These are phyloP conservation scores for Rosa persica DNA, from an alignment of 306 rosid genomes.

Conservation along the genomic window DNA sequence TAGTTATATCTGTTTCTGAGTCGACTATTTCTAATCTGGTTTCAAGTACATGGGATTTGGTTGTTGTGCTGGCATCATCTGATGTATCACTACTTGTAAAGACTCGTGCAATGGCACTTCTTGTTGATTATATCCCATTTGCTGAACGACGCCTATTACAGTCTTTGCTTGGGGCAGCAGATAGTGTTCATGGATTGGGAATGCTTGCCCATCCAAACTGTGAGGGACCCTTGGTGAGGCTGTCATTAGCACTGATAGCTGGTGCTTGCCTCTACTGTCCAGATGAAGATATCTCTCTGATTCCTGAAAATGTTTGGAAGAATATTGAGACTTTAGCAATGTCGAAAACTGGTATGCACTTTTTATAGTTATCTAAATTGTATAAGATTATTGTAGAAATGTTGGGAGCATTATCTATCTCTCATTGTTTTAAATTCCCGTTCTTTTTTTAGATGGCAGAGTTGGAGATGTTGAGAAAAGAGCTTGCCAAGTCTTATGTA, in stretches of 20 bases:
- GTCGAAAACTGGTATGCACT: constrained; percentile 58
- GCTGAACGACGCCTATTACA: constrained; percentile 67
- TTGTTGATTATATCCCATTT: constrained; percentile 71
- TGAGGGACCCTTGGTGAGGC: constrained; percentile 73
- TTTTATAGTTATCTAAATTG: constrained; percentile 19
- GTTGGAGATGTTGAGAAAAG: constrained; percentile 78
- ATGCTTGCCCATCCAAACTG: constrained; percentile 46
- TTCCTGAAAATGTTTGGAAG: constrained; percentile 77
- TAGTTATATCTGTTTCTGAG: constrained; percentile 43
- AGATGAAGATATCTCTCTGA: constrained; percentile 74
- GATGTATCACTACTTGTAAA: constrained; percentile 60
- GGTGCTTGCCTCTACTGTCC: constrained; percentile 77
- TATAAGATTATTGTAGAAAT: constrained; percentile 15
- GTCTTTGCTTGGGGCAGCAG: constrained; percentile 73
- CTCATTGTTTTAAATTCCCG: neutral
- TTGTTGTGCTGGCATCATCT: constrained; percentile 71
- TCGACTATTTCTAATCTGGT: constrained; percentile 58
- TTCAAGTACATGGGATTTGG: constrained; percentile 83
- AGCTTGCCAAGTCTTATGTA: constrained; percentile 72
- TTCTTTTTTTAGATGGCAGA: constrained; percentile 51
- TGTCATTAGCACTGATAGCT: constrained; percentile 76
- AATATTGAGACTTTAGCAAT: constrained; percentile 61
- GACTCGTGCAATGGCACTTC: constrained; percentile 73
- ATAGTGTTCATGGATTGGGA: constrained; percentile 58
- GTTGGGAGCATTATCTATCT: constrained; percentile 5